A percentile compares a stretch with the other conserved stretches of the same genome.
Evolutionary conservation across 306 rosid genomes (phyloP).

Genomic region (Cyclanthera cordifolia): DNA sequence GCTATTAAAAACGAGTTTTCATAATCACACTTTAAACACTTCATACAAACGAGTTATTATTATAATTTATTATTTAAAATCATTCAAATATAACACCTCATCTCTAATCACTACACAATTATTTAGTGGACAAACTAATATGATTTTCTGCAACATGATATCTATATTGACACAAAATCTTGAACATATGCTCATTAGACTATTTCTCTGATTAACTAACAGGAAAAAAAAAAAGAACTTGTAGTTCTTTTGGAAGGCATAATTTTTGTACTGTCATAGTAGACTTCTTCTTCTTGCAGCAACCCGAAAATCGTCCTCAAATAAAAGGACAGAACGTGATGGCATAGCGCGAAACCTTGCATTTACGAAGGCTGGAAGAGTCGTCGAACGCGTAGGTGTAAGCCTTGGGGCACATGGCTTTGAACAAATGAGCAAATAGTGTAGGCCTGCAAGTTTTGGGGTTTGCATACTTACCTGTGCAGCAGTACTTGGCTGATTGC

Average conservation of each 20-base stretch:
- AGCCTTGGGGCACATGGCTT: constrained; percentile 98
- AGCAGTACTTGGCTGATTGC: constrained; percentile 89
- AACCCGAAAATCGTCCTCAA: neutral
- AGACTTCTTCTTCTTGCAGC: constrained; percentile 1
- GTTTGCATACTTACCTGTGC: constrained; percentile 70
- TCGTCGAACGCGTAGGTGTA: constrained; percentile 93
- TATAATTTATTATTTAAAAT: too few relatives aligned
- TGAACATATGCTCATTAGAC: neutral
- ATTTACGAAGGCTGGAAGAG: constrained; percentile 67
- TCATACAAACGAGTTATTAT: too few relatives aligned
- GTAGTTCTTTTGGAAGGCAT: neutral
- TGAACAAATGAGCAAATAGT: constrained; percentile 66
- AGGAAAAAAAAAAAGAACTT: neutral
- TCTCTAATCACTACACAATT: too few relatives aligned
- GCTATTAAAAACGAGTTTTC: too few relatives aligned
- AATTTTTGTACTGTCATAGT: constrained; percentile 2
- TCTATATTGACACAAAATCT: neutral
- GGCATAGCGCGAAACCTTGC: constrained; percentile 75
- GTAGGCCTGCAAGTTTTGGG: constrained; percentile 84
- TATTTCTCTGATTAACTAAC: neutral
- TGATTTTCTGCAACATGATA: neutral
- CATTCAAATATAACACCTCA: too few relatives aligned
- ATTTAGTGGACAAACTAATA: too few relatives aligned
- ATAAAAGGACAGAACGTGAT: constrained; percentile 82
- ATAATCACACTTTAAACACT: too few relatives aligned